Base-by-base conservation (phyloP, 2,329 filamentous ascomycete species). In the Colletotrichum caudatum region DNA sequence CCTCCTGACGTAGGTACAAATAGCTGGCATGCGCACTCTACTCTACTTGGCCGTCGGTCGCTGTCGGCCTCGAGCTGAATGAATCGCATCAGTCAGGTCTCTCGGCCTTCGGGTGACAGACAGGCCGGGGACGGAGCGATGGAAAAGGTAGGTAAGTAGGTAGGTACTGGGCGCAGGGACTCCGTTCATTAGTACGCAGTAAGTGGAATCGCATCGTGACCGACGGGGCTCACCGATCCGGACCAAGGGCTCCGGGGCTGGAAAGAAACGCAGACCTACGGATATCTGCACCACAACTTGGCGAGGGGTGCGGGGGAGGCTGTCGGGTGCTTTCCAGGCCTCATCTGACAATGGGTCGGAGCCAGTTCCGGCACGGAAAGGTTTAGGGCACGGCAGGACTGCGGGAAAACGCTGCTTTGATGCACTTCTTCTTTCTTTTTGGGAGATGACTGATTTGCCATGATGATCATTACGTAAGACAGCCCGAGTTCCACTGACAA, bases 301-400 rank as follows among this genome's bases (percentile, higher is more conserved):
- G 20, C 20, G 20, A 39, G 11, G 4, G 37, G 14, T 39, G 11
- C 7, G 37, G 35, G 29, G 33, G 51, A 54, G 20, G 29, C 14
- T 12, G 51, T 3, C 29, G 51, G 9, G 51, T 54, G 51, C 29
- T 54, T 54, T 54, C 18, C 8, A 33, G 29, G 29, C 26, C 12
- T 12, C 29, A 33, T 35, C 29, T 35, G 48, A 33, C 20, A 11
- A 23, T 26, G 20, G 2, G 20, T 56, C 61, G 61, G 50, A 64
- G 37, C 35, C 37, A 39, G 50, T 41, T 64, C 61, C 61, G 61
- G 12, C 44, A 18, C 61, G 18, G 50, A 64, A 50, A 29, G 39
- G 20, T 4, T 60, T 60, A 8, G 16, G 16, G 51, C 3, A 20
- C 51, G 18, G 26, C 8, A 29, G 8, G 18, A 54, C 5, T 20